These are phyloP conservation scores for Protomyces gravidus DNA, from an alignment of 1,139 yeast genomes.

Conservation along the genomic window DNA sequence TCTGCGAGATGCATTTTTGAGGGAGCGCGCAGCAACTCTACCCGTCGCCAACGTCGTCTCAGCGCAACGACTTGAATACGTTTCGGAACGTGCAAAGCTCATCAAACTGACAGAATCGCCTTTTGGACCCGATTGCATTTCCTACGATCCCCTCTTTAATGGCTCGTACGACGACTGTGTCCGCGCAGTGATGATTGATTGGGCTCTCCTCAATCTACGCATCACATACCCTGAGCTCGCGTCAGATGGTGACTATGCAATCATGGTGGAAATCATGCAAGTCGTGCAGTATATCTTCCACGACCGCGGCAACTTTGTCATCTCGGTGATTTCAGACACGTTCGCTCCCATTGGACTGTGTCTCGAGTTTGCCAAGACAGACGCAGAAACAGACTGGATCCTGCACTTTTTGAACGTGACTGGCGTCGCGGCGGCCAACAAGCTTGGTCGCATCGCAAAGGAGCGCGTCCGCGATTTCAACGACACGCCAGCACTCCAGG, in stretches of 20 bases:
- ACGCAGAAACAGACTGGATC: background rate
- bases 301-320: background rate
- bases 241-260: background rate
- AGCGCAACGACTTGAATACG: background rate
- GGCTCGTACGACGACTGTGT: background rate
- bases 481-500: background rate
- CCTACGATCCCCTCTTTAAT: background rate
- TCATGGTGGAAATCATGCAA: background rate
- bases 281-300: background rate
- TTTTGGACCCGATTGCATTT: background rate
- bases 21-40: background rate
- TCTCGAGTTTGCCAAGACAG: background rate
- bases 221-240: background rate
- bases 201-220: background rate
- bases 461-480: background rate
- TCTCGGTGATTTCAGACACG: background rate
- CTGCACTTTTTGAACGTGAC: background rate
- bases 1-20: background rate
- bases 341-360: background rate
- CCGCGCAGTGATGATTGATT: background rate
- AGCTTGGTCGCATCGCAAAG: background rate
- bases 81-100: background rate
- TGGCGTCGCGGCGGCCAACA: background rate
- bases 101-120: background rate
- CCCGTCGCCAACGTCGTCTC: background rate